Evolutionary conservation across 2,329 filamentous ascomycete species (phyloP).

Genomic region (Colletotrichum filicis): DNA sequence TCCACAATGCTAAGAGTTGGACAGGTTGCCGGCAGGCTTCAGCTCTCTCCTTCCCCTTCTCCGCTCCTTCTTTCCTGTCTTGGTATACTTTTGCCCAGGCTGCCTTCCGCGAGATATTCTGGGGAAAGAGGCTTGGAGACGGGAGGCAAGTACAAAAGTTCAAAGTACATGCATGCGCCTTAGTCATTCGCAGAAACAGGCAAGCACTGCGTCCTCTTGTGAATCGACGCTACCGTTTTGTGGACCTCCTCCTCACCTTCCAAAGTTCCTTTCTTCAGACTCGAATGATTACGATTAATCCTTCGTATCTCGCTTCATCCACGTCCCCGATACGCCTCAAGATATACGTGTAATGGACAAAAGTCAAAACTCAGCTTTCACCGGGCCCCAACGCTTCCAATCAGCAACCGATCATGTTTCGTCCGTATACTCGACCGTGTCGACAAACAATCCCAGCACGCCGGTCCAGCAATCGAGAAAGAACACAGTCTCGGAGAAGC

Average conservation of each 20-base stretch:
- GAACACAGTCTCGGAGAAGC: neutral
- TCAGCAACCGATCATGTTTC: neutral
- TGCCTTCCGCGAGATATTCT: neutral
- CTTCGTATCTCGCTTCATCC: slow-evolving; percentile 18
- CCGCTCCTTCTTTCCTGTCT: neutral
- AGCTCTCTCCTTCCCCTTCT: neutral
- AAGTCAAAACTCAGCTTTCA: neutral
- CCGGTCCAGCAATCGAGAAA: neutral
- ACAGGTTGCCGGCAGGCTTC: neutral
- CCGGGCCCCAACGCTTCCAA: neutral
- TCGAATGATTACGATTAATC: slow-evolving; percentile 3
- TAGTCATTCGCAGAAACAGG: neutral
- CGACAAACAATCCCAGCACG: neutral
- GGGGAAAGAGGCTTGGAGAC: neutral
- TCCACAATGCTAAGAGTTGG: too few species aligned
- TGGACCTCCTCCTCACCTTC: neutral
- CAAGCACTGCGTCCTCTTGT: neutral
- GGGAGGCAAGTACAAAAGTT: neutral
- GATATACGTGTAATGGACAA: neutral
- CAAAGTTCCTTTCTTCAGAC: neutral
- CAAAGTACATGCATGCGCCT: neutral
- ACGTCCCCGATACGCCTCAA: neutral
- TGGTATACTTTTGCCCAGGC: neutral
- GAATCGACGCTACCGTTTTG: neutral
- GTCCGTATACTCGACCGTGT: neutral